Percentiles rank a stretch among this genome's conserved stretches.
Evolutionary conservation across 495 filamentous ascomycete species (phyloP).

Genomic region (Friedmanniomyces simplex): DNA sequence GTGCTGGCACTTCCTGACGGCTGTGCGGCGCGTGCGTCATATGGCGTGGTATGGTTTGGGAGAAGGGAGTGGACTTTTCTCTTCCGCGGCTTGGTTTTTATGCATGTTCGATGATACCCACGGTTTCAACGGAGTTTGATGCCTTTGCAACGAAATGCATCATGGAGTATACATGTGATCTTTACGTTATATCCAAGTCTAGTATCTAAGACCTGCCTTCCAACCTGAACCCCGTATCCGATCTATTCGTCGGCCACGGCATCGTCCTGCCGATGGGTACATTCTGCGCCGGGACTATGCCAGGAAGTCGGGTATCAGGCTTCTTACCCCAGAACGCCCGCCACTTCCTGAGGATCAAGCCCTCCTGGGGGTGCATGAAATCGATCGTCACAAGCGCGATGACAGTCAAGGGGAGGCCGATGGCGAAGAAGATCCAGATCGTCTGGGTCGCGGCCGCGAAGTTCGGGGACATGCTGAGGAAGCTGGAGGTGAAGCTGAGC

Average conservation of each 20-base stretch:
- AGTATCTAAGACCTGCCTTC: background rate
- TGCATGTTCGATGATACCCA: background rate
- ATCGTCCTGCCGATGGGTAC: background rate
- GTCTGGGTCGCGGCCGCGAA: constrained; percentile 1
- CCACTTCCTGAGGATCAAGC: background rate
- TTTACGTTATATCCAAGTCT: background rate
- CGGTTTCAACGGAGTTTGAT: background rate
- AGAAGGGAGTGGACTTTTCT: no score
- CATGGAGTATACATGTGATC: no score
- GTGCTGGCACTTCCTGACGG: background rate
- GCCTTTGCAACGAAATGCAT: background rate
- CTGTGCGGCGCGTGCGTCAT: no score
- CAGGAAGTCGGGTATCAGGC: no score
- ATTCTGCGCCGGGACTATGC: background rate
- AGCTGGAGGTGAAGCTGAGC: constrained; percentile 13
- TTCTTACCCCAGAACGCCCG: background rate
- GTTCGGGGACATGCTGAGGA: constrained; percentile 20
- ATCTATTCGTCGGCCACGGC: background rate
- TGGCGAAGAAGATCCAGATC: constrained; percentile 14
- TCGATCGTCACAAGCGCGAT: constrained; percentile 7
- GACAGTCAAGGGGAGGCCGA: constrained; percentile 14
- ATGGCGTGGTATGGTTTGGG: background rate
- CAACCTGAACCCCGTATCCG: background rate
- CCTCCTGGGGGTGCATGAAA: background rate
- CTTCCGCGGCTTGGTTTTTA: no score